phyloP scores from a whole-genome alignment of 2,329 filamentous ascomycete genomes.

The Chaetomiaceae sp. region DNA sequence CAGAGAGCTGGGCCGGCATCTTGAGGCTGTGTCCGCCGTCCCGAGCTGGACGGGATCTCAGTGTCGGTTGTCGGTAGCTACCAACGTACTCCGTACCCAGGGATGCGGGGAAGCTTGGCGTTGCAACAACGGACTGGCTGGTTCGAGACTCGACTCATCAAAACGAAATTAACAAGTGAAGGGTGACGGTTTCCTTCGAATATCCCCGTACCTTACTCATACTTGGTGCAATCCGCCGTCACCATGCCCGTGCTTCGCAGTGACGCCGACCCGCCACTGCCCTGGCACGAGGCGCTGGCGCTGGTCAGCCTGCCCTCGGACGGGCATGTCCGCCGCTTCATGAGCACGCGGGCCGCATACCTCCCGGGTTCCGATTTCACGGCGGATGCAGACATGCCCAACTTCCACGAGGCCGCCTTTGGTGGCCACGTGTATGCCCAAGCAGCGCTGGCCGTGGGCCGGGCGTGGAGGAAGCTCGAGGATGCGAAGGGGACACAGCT shows the following conservation, averaged over 20 bases:
- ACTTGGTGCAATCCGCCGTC: no score
- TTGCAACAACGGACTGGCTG: no score
- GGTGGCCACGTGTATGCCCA: constrained; percentile 43
- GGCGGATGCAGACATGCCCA: constrained; percentile 5
- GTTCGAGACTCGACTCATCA: no score
- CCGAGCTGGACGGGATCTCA: no score
- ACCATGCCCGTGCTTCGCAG: constrained; percentile 13
- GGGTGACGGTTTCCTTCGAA: no score
- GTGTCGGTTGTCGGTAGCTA: no score
- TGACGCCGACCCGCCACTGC: constrained; percentile 22
- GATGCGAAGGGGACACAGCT: constrained; percentile 15
- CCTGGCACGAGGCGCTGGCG: constrained; percentile 33
- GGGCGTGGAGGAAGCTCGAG: constrained; percentile 29
- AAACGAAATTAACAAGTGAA: no score
- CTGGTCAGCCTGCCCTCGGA: constrained; percentile 28
- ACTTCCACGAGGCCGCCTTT: constrained; percentile 28
- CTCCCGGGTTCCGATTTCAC: constrained; percentile 28
- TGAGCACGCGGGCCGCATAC: constrained; percentile 31
- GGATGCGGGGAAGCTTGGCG: no score
- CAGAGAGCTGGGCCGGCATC: no score
- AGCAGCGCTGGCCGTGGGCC: constrained; percentile 33
- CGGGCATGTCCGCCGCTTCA: constrained; percentile 27
- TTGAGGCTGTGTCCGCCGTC: no score
- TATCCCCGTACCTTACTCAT: no score
- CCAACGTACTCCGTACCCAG: no score